These are phyloP conservation scores for Chrysoporthe austroafricana DNA, from an alignment of 2,329 filamentous ascomycete species.

Conservation along the genomic window DNA sequence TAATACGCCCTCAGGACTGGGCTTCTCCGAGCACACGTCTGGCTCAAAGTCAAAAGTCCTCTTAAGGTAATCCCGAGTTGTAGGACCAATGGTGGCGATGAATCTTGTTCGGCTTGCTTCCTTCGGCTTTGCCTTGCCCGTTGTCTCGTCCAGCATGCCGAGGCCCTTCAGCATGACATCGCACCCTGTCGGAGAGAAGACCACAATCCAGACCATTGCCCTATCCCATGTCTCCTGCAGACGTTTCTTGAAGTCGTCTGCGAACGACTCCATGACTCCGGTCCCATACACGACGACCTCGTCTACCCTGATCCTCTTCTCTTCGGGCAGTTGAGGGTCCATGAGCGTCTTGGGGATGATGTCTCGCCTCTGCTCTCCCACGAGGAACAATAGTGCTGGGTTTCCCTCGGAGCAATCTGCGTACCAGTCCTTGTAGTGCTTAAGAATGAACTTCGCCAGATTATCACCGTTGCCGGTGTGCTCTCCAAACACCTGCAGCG, in stretches of 20 bases:
- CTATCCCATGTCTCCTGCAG: conserved; percentile 50
- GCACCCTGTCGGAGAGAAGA: conserved; percentile 71
- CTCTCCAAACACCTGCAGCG: conserved; percentile 71
- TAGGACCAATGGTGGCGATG: conserved; percentile 90
- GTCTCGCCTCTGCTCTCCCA: conserved; percentile 87
- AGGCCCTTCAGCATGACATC: conserved; percentile 62
- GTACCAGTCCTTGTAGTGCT: conserved; percentile 70
- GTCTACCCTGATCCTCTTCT: conserved; percentile 66
- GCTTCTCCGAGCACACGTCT: conserved; percentile 79
- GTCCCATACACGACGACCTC: conserved; percentile 90
- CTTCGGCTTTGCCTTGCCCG: conserved; percentile 41
- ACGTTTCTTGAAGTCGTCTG: conserved; percentile 61
- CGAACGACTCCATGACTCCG: conserved; percentile 78
- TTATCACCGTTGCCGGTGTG: conserved; percentile 85
- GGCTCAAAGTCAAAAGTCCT: conserved; percentile 68
- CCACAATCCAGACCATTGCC: conserved; percentile 69
- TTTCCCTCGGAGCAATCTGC: conserved; percentile 50
- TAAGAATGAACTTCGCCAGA: conserved; percentile 76
- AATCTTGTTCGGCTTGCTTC: conserved; percentile 53
- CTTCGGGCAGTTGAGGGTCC: conserved; percentile 52
- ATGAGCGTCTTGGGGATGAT: conserved; percentile 84
- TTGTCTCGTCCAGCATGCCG: conserved; percentile 53
- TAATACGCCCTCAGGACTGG: conserved; percentile 79
- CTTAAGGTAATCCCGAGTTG: conserved; percentile 76
- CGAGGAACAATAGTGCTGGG: conserved; percentile 78